Base-by-base conservation (phyloP, 805 yeast species). In the Metschnikowia colocasiae region DNA sequence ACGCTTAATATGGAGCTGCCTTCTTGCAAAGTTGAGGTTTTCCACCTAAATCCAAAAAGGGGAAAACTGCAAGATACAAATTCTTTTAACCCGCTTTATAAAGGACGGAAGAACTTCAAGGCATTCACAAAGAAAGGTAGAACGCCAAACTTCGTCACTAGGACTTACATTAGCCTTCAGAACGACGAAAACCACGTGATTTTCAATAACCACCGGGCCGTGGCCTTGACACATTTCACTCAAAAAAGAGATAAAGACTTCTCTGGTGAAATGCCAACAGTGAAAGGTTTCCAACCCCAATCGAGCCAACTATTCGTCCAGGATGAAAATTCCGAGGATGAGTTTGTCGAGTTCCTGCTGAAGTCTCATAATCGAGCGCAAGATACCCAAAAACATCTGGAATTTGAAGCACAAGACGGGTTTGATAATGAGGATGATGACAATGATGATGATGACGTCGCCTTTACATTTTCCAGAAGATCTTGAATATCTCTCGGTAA, bases 61-160 rank as follows among this genome's bases (percentile, higher is more conserved):
- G 26, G 30, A 18, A 10, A n/a, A 19, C 26, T n/a, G 34, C 32
- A 18, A 16, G 16, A n/a, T 19, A n/a, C 12, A 15, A n/a, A n/a
- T n/a, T 39, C 42, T 20, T 18, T 40, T 9, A 41, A 32, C 25
- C 22, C 29, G 18, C 32, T 19, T 3, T 47, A 45, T 31, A 20
- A 15, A 6, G 51, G 52, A 3, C 50, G 58, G 4, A 55, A 48
- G 19, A 56, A 56, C 38, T 56, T 56, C 40, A 56, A 56, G 35
- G 33, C 47, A 0, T 56, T 56, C 45, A 26, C 41, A 4, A 54
- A 46, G 19, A 37, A 30, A 10, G 52, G 54, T 6, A 44, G 37
- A 5, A 33, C 38, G 6, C 48, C 43, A 10, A 43, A 46, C 25
- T 46, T 41, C 29, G 44, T 52, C 38, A 52, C 56, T 8, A 22